A percentile compares a stretch with the other conserved stretches of the same genome.
These are phyloP conservation scores for Thalassiosira delicatula DNA, from an alignment of 352 stramenopile species.

Conservation along the genomic window DNA sequence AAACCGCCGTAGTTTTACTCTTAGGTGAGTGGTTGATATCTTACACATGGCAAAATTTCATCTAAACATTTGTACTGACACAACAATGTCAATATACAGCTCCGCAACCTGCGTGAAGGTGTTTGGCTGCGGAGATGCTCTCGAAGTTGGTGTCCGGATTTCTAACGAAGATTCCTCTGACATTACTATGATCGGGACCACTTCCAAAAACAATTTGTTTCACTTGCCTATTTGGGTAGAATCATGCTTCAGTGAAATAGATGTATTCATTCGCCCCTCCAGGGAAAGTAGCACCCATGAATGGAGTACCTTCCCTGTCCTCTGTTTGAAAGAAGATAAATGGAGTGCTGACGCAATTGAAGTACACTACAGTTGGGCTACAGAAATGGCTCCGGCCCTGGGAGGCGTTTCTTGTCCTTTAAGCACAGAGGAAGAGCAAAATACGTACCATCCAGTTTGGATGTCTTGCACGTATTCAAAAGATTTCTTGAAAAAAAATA, in stretches of 20 bases:
- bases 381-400: conserved; percentile 9
- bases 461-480: conserved; percentile 36
- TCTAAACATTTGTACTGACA: no score
- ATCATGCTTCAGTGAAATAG: conserved; percentile 27
- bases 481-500: conserved; percentile 17
- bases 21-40: no score
- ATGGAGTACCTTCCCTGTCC: conserved; percentile 46
- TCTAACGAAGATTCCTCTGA: conserved; percentile 21
- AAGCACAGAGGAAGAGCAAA: background rate
- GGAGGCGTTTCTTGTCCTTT: conserved; percentile 34
- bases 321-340: background rate
- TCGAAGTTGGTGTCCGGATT: conserved; percentile 70
- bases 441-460: conserved; percentile 28
- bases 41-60: no score
- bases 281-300: conserved; percentile 18
- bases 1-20: conserved; percentile 74
- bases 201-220: conserved; percentile 27
- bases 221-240: conserved; percentile 45
- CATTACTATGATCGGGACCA: conserved; percentile 32
- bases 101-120: conserved; percentile 65
- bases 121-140: conserved; percentile 44
- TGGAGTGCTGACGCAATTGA: conserved; percentile 34
- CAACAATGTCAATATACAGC: no score
- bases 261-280: conserved; percentile 41
- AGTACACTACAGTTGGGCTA: conserved; percentile 33